Conservation (phyloP, 495 filamentous ascomycete species). For the Talaromyces stipitatus region DNA sequence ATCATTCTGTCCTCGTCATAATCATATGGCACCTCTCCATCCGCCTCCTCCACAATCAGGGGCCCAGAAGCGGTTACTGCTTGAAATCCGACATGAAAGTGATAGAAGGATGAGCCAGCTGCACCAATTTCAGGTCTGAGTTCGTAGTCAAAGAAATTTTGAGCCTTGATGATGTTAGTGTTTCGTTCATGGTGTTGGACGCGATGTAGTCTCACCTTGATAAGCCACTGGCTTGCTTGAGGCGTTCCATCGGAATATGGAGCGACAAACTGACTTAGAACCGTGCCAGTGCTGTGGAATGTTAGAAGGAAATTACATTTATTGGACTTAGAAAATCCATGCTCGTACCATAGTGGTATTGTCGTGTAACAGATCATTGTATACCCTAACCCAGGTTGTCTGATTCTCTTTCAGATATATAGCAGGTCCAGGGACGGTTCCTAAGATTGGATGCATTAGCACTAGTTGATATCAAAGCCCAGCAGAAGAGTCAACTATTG, state of each 20-base stretch:
- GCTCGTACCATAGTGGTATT: slow-evolving; percentile 51
- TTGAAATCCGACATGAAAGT: slow-evolving; percentile 52
- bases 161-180: not conserved
- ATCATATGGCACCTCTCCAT: slow-evolving; percentile 27
- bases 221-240: slow-evolving; percentile 48
- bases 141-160: slow-evolving; percentile 57
- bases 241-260: slow-evolving; percentile 52
- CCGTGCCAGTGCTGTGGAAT: slow-evolving; percentile 62
- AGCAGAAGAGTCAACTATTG: too few relatives aligned
- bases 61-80: slow-evolving; percentile 44
- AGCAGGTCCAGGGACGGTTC: slow-evolving; percentile 44
- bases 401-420: slow-evolving; percentile 38
- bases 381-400: slow-evolving; percentile 50
- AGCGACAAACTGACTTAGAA: slow-evolving; percentile 39
- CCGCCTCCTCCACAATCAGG: slow-evolving; percentile 45
- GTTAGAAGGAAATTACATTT: too few relatives aligned
- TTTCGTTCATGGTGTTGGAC: not conserved
- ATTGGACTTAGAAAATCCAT: too few relatives aligned
- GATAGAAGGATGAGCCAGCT: slow-evolving; percentile 53
- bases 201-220: slow-evolving; percentile 29
- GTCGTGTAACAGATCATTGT: slow-evolving; percentile 46
- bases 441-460: slow-evolving; percentile 7
- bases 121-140: slow-evolving; percentile 37
- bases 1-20: slow-evolving; percentile 52
- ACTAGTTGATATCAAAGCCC: not conserved